phyloP scores from a whole-genome alignment of 75 land plant species.

The Isoetes taiwanensis region DNA sequence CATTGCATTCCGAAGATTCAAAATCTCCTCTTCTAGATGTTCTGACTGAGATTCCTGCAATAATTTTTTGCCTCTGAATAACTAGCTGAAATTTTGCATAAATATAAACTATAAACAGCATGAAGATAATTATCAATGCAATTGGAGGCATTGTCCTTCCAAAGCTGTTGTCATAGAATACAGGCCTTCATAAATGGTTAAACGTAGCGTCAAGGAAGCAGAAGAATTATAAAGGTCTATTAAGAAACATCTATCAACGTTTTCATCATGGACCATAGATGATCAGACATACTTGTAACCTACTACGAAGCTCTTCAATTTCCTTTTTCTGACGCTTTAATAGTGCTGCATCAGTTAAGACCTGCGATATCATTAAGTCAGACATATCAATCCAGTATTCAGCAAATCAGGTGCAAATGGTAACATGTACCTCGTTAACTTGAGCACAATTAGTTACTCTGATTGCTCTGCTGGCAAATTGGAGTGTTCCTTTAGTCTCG shows the following conservation, averaged over 20 bases:
- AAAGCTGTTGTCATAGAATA: too few species aligned
- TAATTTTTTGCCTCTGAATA: too few species aligned
- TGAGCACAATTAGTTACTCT: slow-evolving; percentile 91
- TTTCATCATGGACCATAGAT: too few species aligned
- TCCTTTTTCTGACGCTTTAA: slow-evolving; percentile 81
- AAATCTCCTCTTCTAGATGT: slow-evolving; percentile 71
- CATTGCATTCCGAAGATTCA: slow-evolving; percentile 82
- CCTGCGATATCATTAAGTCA: slow-evolving; percentile 29
- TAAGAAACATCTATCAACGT: not conserved
- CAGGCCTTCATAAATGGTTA: too few species aligned
- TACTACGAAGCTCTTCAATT: slow-evolving; percentile 75
- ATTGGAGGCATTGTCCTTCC: too few species aligned
- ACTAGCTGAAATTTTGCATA: too few species aligned
- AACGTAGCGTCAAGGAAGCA: not conserved
- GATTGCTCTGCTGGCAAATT: slow-evolving; percentile 96
- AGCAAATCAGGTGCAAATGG: not conserved
- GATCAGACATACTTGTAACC: slow-evolving; percentile 77
- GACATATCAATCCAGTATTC: not conserved
- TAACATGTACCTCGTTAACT: slow-evolving; percentile 75
- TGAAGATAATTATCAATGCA: too few species aligned
- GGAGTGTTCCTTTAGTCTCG: slow-evolving; percentile 92
- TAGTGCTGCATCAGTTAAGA: slow-evolving; percentile 91
- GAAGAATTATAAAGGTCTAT: not conserved
- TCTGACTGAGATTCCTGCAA: slow-evolving; percentile 79
- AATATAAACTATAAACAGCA: too few species aligned